Conservation (phyloP, 2,329 filamentous ascomycete genomes). For the Beauveria sp. region DNA sequence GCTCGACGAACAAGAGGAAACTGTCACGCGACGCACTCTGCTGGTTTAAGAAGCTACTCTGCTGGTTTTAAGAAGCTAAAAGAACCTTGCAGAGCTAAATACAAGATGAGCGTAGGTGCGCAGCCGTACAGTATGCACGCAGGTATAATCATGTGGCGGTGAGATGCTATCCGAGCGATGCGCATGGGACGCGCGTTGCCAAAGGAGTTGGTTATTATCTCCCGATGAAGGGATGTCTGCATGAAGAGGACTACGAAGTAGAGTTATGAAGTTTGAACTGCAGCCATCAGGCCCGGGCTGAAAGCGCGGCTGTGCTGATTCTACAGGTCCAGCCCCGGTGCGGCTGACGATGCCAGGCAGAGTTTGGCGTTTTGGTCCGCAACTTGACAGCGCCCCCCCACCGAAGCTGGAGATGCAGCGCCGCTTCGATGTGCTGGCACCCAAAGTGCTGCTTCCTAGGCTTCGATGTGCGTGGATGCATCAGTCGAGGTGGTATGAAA, state of each 20-base stretch:
- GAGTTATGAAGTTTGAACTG: constrained; percentile 11
- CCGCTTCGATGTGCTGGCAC: not conserved
- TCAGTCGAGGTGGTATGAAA: too few species aligned
- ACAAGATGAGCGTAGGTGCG: too few species aligned
- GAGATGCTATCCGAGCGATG: not conserved
- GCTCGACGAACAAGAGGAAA: not conserved
- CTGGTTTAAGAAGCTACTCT: not conserved
- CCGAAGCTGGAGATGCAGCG: not conserved
- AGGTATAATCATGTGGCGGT: too few species aligned
- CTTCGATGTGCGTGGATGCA: not conserved
- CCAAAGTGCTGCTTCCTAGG: not conserved
- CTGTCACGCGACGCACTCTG: not conserved
- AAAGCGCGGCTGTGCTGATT: not conserved
- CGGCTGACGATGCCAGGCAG: not conserved
- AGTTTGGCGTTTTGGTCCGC: too few species aligned
- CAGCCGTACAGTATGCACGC: too few species aligned
- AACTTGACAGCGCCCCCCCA: not conserved
- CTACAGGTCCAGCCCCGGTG: constrained; percentile 1
- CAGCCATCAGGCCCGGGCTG: not conserved
- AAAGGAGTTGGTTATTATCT: not conserved
- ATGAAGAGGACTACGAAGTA: not conserved
- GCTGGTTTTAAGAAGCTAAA: too few species aligned
- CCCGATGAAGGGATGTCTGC: too few species aligned
- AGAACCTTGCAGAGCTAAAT: too few species aligned
- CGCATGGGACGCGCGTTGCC: not conserved